phyloP scores from a whole-genome alignment of 768 basidiomycete genomes.

The Lyophyllum atratum region DNA sequence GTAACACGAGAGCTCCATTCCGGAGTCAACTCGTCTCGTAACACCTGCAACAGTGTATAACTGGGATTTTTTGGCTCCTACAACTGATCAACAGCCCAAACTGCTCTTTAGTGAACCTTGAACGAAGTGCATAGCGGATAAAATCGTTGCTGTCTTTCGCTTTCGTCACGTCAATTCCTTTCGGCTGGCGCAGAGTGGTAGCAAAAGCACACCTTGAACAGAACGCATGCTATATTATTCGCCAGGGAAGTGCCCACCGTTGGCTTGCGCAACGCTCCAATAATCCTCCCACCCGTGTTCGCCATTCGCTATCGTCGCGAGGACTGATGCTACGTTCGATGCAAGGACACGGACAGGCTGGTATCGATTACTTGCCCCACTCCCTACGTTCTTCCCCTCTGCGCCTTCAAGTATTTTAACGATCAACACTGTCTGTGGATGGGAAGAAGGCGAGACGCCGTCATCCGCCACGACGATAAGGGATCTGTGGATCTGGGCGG shows the following conservation, averaged over 20 bases:
- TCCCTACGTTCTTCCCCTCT: neutral
- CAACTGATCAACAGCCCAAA: too few species aligned
- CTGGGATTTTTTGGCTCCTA: too few species aligned
- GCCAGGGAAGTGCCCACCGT: conserved; percentile 20
- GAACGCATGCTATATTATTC: conserved; percentile 1
- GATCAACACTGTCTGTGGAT: conserved; percentile 18
- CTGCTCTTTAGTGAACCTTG: too few species aligned
- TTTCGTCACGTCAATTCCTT: neutral
- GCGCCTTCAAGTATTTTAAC: conserved; percentile 10
- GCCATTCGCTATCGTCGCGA: conserved; percentile 15
- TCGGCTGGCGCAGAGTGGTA: neutral
- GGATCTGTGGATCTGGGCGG: conserved; percentile 1
- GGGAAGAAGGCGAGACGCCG: conserved; percentile 13
- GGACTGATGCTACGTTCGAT: conserved; percentile 11
- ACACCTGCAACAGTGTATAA: too few species aligned
- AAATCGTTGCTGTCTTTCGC: neutral
- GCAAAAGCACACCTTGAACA: neutral
- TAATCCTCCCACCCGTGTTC: conserved; percentile 18
- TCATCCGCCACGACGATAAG: conserved; percentile 17
- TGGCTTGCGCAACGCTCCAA: conserved; percentile 18
- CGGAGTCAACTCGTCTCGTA: too few species aligned
- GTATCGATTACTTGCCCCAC: neutral
- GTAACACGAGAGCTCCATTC: too few species aligned
- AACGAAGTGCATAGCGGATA: too few species aligned
- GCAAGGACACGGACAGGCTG: conserved; percentile 16